Evolutionary conservation across 495 filamentous ascomycete genomes (phyloP), one percentile per base, ranked within the genome.

Genomic region (Staphylotrichum longicolle): DNA sequence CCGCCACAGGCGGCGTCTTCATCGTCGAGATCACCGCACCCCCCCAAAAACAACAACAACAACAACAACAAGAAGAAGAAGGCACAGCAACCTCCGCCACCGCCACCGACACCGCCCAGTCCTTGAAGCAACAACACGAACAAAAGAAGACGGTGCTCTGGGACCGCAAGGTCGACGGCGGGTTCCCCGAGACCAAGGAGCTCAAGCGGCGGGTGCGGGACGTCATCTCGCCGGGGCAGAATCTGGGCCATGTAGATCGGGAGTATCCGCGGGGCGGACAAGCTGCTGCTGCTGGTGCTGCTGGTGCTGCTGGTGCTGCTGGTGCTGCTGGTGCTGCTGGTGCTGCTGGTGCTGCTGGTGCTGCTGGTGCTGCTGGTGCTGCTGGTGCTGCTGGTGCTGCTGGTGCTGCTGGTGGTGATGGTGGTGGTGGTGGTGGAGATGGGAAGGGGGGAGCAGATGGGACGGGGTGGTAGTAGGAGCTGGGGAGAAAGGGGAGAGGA

Each of bases 161-260:
- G 94, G 91, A 97, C 78, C 84, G 93, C 58, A 96, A 96, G 74
- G 65, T 67, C 5, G 86, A 96, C 70, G 90, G 91, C 35, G 94
- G 94, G 0, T 98, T 98, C 76, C 94, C 94, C 59, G 90, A 95
- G 72, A 89, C 89, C 10, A 94, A 96, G 72, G 81, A 89, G 60
- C 84, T 98, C n/a, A 98, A 98, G 74, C 82, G 89, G 20, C 80
- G 86, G n/a, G 87, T 98, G 6, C 78, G 94, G 49, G 88, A 97
- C 78, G 79, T 90, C 42, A 86, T 97, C 63, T 84, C 92, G 57
- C 94, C 94, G 0, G 74, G 72, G 0, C 80, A 88, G 62, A 81
- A 91, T 71, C 73, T 98, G 60, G 94, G 94, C 2, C 94, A 98
- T 79, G 86, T 91, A 3, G 90, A 92, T 72, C 77, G 82, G 58